These are phyloP conservation scores for Tuctoria greenei DNA, from an alignment of 176 grass and related monocot genomes.

Conservation along the genomic window DNA sequence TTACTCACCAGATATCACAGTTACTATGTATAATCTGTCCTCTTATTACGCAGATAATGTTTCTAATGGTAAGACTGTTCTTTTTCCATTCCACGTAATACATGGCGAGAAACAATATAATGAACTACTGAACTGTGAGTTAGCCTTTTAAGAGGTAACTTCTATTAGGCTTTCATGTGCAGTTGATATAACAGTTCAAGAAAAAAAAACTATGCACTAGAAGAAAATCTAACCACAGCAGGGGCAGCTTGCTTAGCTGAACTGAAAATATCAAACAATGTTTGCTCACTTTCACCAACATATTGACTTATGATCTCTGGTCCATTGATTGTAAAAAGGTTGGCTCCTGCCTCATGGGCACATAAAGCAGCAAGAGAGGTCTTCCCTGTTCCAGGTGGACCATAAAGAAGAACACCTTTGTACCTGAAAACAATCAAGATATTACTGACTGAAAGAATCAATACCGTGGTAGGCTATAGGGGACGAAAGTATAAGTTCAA, in stretches of 20 bases:
- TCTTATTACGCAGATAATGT: background rate
- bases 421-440: slow-evolving; percentile 56
- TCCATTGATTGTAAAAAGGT: slow-evolving; percentile 78
- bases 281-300: slow-evolving; percentile 84
- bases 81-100: background rate
- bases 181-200: slow-evolving; percentile 4
- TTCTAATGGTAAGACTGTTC: background rate
- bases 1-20: background rate
- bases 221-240: slow-evolving; percentile 73
- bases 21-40: background rate
- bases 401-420: slow-evolving; percentile 89
- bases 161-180: background rate
- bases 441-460: slow-evolving; percentile 21
- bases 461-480: background rate
- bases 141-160: background rate
- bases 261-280: slow-evolving; percentile 69
- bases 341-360: slow-evolving; percentile 56
- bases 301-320: slow-evolving; percentile 91
- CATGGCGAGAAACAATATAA: background rate
- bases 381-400: slow-evolving; percentile 96
- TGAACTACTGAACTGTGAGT: slow-evolving; percentile 10
- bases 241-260: slow-evolving; percentile 70
- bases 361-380: slow-evolving; percentile 80
- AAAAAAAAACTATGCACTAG: background rate
- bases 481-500: background rate